These are phyloP conservation scores for Protomyces arabidopsidicola DNA, from an alignment of 1,139 yeast genomes.

Conservation along the genomic window DNA sequence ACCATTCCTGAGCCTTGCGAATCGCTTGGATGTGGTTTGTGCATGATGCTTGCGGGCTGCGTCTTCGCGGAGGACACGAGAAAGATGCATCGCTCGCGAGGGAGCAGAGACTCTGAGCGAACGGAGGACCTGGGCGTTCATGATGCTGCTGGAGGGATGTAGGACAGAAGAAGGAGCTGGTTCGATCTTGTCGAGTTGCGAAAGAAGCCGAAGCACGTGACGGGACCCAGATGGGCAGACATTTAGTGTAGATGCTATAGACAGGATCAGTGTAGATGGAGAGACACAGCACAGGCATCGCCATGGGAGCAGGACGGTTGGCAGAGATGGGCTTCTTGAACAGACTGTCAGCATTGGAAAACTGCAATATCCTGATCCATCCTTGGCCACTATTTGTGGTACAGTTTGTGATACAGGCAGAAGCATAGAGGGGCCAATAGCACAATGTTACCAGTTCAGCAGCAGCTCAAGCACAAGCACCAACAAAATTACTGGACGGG, in stretches of 20 bases:
- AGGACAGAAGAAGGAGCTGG: neutral
- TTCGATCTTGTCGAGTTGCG: neutral
- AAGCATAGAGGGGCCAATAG: too few relatives aligned
- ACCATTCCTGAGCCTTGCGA: constrained; percentile 24
- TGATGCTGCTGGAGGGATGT: neutral
- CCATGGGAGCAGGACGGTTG: neutral
- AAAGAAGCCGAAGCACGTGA: neutral
- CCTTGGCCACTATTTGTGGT: too few relatives aligned
- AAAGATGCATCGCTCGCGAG: constrained; percentile 9
- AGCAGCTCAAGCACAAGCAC: too few relatives aligned
- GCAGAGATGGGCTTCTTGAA: too few relatives aligned
- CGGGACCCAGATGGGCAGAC: neutral
- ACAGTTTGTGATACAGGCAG: too few relatives aligned
- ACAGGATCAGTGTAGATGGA: too few relatives aligned
- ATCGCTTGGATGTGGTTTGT: constrained; percentile 25
- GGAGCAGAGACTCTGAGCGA: neutral
- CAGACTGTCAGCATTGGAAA: too few relatives aligned
- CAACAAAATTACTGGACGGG: neutral
- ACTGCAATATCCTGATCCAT: too few relatives aligned
- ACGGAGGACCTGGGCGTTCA: neutral
- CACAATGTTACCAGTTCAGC: too few relatives aligned
- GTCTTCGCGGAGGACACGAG: constrained; percentile 14
- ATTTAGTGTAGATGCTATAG: too few relatives aligned
- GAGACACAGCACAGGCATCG: too few relatives aligned
- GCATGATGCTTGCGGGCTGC: constrained; percentile 25